A percentile compares a stretch with the other conserved stretches of the same genome.
Conservation (phyloP, 805 yeast species). For the Nakazawaea ambrosiae region DNA sequence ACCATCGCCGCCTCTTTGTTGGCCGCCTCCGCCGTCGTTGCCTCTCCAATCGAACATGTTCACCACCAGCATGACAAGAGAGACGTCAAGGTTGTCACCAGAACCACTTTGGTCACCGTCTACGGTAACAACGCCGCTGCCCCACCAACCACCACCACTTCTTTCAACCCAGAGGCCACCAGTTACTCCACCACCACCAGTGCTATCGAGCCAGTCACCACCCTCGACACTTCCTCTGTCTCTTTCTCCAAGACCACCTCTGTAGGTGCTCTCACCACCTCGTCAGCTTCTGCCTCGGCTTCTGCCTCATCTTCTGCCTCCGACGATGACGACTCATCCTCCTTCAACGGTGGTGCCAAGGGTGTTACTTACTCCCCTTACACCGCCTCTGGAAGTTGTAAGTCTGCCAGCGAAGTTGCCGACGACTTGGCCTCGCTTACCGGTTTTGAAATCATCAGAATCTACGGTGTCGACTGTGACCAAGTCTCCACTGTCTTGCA, state of each 20-base stretch:
- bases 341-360: conserved; percentile 40
- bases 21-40: conserved; percentile 41
- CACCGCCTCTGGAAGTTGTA: conserved; percentile 61
- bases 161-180: conserved; percentile 22
- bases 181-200: conserved; percentile 15
- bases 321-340: conserved; percentile 21
- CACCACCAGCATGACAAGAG: conserved; percentile 58
- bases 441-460: conserved; percentile 56
- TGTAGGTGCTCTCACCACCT: conserved; percentile 23
- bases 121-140: conserved; percentile 26
- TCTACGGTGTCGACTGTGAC: conserved; percentile 82
- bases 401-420: conserved; percentile 49
- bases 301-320: conserved; percentile 19
- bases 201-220: conserved; percentile 21
- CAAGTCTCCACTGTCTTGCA: conserved; percentile 70
- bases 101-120: conserved; percentile 42
- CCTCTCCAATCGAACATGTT: conserved; percentile 55
- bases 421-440: conserved; percentile 49
- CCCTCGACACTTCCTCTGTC: conserved; percentile 20
- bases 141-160: conserved; percentile 21
- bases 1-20: conserved; percentile 39
- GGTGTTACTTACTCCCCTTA: conserved; percentile 85
- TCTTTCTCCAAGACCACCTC: conserved; percentile 15
- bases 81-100: conserved; percentile 40
- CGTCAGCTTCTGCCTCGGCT: conserved; percentile 25